Evolutionary conservation across 306 rosid species (phyloP), one percentile per base, ranked within the genome.

Genomic region (Castanospermum australe): DNA sequence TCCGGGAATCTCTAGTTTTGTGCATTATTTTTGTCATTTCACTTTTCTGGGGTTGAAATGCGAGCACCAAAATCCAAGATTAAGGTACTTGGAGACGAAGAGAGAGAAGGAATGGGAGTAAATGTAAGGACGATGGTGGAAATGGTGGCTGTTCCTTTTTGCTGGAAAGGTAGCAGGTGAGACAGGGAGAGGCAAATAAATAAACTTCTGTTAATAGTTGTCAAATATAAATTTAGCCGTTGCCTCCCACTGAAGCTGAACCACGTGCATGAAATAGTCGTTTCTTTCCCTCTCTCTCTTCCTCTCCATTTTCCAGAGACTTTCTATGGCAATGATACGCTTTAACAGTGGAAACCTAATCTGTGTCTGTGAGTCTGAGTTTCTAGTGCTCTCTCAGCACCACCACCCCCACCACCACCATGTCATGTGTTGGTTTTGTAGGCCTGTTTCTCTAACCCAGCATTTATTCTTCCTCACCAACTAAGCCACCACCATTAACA

Each of bases 381-480:
- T 6, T n/a, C n/a, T n/a, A n/a, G n/a, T n/a, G 64, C 79, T 14
- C 57, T 39, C 86, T 82, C 62, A 47, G 33, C 62, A 18, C 39
- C 71, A 67, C 61, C 67, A n/a, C n/a, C n/a, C n/a, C n/a, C n/a
- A n/a, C n/a, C n/a, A 77, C 77, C 80, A 44, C 69, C 65, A 14
- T 6, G 18, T 57, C 57, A 22, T 62, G 13, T 73, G 78, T 81
- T 41, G 71, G n/a, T n/a, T n/a, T n/a, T 68, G 90, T 89, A 84
- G 94, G 94, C 86, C 88, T 63, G 57, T 75, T 30, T 76, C 72
- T 77, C 69, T 80, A 56, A 33, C 79, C 71, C 81, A 41, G 89
- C 95, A 94, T 92, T 94, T 89, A 94, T 89, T 92, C 93, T 84
- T 77, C 68, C 87, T 73, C 87, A 92, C 86, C 97, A 84, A 90